Percentiles rank a stretch among this genome's conserved stretches.
Evolutionary conservation across 2,329 filamentous ascomycete species (phyloP).

Genomic region (Aureobasidium musti): DNA sequence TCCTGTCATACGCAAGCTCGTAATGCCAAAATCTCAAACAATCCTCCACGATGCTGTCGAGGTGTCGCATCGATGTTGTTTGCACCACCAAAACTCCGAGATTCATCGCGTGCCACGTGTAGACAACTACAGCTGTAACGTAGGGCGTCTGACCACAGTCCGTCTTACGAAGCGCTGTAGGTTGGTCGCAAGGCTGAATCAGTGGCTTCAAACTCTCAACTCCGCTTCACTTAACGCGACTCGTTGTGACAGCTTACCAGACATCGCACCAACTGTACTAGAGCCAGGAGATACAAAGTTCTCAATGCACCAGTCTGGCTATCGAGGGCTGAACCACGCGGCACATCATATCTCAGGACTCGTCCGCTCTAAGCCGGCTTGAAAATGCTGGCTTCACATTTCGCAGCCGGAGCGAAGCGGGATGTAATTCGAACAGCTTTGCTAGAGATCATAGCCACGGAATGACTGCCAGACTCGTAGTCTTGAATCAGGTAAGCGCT

Average conservation of each 20-base stretch:
- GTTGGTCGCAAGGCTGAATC: not conserved
- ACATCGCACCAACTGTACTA: not conserved
- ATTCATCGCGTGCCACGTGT: not conserved
- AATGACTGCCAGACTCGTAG: too few relatives aligned
- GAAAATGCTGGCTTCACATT: not conserved
- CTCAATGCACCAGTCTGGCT: not conserved
- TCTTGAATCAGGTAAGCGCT: not conserved
- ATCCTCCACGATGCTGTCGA: not conserved
- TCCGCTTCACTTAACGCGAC: not conserved
- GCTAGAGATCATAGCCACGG: too few relatives aligned
- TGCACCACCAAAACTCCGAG: not conserved
- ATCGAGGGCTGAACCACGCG: not conserved
- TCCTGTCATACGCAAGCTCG: not conserved
- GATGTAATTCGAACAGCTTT: not conserved
- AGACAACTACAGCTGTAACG: not conserved
- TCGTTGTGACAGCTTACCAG: not conserved
- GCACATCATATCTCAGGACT: not conserved
- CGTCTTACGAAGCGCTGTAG: not conserved
- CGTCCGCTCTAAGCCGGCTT: constrained; percentile 16
- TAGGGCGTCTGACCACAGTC: not conserved
- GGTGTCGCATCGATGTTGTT: not conserved
- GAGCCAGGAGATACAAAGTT: not conserved
- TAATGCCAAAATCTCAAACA: not conserved
- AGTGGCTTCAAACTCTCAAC: not conserved
- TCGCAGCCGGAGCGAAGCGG: not conserved